Percentiles rank a stretch among this genome's conserved stretches.
phyloP scores from a whole-genome alignment of 2,329 filamentous ascomycete species.

The Trichoderma arundinaceum region DNA sequence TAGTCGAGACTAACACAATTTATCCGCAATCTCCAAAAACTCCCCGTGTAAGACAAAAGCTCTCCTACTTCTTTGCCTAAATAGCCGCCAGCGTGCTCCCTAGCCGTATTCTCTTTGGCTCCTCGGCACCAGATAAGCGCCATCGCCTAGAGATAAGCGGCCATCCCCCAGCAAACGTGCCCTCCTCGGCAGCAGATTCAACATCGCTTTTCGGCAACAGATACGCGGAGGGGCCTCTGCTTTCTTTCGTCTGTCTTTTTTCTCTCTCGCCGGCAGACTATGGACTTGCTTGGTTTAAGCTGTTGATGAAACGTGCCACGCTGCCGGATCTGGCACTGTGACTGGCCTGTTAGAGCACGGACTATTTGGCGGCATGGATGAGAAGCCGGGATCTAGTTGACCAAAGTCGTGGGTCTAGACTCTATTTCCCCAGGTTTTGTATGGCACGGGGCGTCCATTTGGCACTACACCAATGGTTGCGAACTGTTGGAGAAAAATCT shows the following conservation, averaged over 20 bases:
- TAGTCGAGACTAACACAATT: conserved; percentile 4
- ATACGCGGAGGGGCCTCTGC: no score
- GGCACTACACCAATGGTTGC: neutral
- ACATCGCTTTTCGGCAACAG: neutral
- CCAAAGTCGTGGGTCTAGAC: conserved; percentile 1
- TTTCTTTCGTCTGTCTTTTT: neutral
- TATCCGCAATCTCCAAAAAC: neutral
- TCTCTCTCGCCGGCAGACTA: neutral
- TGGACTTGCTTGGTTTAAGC: neutral
- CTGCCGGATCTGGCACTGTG: neutral
- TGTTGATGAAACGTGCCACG: neutral
- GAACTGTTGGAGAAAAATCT: neutral
- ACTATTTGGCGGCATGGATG: conserved; percentile 3
- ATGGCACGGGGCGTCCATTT: neutral
- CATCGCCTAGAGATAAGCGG: conserved; percentile 9
- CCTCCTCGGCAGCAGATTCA: neutral
- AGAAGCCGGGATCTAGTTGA: neutral
- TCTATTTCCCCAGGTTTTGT: neutral
- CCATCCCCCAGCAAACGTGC: neutral
- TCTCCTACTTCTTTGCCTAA: conserved; percentile 7
- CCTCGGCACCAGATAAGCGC: conserved; percentile 13
- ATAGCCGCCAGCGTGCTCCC: neutral
- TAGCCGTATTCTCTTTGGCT: neutral
- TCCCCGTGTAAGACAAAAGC: no score
- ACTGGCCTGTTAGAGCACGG: neutral